Percentiles rank a stretch among this genome's conserved stretches.
Conservation (phyloP, 257 asterid species). For the Verbascum thapsus region DNA sequence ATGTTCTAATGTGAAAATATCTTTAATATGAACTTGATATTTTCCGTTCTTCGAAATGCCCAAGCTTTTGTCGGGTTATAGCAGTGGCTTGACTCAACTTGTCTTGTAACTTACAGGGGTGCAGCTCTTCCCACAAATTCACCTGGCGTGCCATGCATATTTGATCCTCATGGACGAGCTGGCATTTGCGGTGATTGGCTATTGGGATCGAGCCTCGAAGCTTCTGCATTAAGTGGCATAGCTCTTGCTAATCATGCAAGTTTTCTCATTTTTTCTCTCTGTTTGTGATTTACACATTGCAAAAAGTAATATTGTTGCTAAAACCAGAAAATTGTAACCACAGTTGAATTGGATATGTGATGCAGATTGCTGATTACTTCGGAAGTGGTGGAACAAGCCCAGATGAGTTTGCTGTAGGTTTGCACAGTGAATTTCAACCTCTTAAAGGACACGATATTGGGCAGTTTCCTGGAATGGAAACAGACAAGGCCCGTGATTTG, state of each 20-base stretch:
- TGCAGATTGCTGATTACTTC: constrained; percentile 86
- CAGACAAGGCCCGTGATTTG: constrained; percentile 38
- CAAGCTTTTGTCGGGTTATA: constrained; percentile 9
- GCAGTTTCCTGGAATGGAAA: constrained; percentile 83
- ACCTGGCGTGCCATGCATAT: constrained; percentile 83
- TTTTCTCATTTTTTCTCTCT: constrained; percentile 13
- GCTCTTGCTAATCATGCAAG: constrained; percentile 92
- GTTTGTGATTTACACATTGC: constrained; percentile 1
- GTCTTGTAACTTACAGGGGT: constrained; percentile 64
- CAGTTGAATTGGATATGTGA: constrained; percentile 12
- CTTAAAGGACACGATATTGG: constrained; percentile 82
- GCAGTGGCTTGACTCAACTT: constrained; percentile 12
- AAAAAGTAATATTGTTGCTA: not conserved
- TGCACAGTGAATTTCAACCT: constrained; percentile 60
- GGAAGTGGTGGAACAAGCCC: constrained; percentile 67
- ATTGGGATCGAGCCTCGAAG: constrained; percentile 85
- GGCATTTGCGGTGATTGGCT: constrained; percentile 99
- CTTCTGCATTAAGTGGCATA: constrained; percentile 94
- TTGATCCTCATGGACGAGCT: constrained; percentile 93
- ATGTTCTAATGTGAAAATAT: not conserved
- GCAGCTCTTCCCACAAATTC: constrained; percentile 96
- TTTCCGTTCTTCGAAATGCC: not conserved
- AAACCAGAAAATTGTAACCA: not conserved
- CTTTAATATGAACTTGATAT: not conserved
- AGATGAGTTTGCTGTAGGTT: constrained; percentile 84